These are phyloP conservation scores for Diaporthe sp. DNA, from an alignment of 2,329 filamentous ascomycete species.

Conservation along the genomic window DNA sequence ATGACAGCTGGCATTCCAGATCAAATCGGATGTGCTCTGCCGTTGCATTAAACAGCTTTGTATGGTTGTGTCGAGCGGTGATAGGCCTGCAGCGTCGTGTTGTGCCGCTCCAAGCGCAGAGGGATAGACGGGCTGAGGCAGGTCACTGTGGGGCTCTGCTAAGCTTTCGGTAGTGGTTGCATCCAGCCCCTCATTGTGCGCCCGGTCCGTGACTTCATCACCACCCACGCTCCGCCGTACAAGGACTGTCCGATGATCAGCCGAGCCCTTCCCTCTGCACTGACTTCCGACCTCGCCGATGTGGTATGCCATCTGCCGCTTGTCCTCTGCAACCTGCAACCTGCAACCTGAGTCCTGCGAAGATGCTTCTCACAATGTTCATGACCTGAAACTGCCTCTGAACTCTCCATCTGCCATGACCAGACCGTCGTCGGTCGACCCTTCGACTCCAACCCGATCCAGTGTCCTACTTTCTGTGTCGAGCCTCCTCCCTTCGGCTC, in stretches of 20 bases:
- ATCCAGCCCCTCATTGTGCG: conserved; percentile 26
- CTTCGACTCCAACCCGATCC: conserved; percentile 26
- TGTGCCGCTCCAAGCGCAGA: background rate
- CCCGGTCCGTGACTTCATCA: conserved; percentile 32
- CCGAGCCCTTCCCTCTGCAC: background rate
- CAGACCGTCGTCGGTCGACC: background rate
- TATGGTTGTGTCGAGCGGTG: background rate
- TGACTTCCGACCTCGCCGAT: conserved; percentile 23
- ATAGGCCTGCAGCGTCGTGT: background rate
- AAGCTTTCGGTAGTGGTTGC: conserved; percentile 33
- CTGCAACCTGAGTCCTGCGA: background rate
- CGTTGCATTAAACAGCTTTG: background rate
- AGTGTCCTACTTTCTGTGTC: conserved; percentile 14
- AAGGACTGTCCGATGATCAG: conserved; percentile 13
- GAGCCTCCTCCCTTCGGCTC: conserved; percentile 24
- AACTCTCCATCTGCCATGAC: conserved; percentile 11
- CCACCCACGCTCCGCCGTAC: conserved; percentile 11
- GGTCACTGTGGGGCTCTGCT: conserved; percentile 20
- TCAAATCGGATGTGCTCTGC: background rate
- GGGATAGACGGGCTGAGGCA: background rate
- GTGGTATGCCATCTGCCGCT: background rate
- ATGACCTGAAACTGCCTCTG: conserved; percentile 19
- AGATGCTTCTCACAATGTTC: background rate
- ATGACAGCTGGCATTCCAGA: background rate
- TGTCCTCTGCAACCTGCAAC: background rate